Base-by-base conservation (phyloP, 306 rosid genomes). In the Pyrus bretschneideri region DNA sequence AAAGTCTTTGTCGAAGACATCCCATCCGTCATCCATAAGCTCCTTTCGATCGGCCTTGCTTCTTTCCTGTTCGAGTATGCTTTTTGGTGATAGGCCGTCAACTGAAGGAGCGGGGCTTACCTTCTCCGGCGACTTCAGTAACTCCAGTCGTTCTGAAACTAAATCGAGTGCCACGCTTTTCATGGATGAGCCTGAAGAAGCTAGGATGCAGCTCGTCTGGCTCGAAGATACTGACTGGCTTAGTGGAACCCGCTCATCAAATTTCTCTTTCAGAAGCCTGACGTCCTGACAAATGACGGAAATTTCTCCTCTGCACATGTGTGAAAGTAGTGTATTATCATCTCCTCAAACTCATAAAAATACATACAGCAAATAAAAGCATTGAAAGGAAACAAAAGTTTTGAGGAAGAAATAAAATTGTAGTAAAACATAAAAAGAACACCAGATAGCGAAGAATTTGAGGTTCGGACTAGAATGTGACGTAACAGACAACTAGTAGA, bases 151-250 rank as follows among this genome's bases (percentile, higher is more conserved):
- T 82, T 79, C 93, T 7, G 83, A 35, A 69, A 55, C 75, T 57
- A 51, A 27, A 49, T 63, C 84, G 19, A 63, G 60, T n/a, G 67
- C 62, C 64, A 19, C 19, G 77, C 82, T 77, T 81, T 80, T 82
- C 52, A 74, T 17, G 60, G 88, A 87, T 10, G 88, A 87, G 44
- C 85, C 83, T 1, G 91, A 85, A 23, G 91, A 72, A 80, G 91
- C 91, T 72, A 96, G 77, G 74, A 85, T 82, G 83, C 97, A 92
- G 74, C 82, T 96, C 6, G 99, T 96, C 87, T 95, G 98, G 81
- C 87, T 79, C 27, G 99, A 88, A 23, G 96, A 88, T 83, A 92
- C 80, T 7, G 98, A 96, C 83, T 88, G 79, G 85, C 91, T 92
- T 81, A 96, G 77, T 42, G 99, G 99, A 77, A 92, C 83, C 58